These are phyloP conservation scores for Apostasia shenzhenica DNA, from an alignment of 106 monocot genomes.

Conservation along the genomic window DNA sequence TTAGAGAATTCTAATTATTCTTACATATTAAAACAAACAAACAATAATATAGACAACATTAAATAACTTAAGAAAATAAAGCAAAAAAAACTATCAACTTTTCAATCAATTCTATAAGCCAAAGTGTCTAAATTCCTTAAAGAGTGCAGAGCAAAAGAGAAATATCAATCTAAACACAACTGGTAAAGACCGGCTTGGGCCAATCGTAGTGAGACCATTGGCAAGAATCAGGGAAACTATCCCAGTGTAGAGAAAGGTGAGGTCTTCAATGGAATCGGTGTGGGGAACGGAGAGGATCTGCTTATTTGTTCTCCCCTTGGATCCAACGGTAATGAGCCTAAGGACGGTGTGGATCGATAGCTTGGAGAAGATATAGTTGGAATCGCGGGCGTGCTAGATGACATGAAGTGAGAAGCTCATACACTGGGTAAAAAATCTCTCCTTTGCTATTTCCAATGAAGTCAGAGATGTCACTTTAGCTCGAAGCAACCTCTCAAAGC, in stretches of 20 bases:
- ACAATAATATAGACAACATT: too few species aligned
- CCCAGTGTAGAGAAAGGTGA: conserved; percentile 42
- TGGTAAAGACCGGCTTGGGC: conserved; percentile 46
- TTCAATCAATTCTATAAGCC: conserved; percentile 1
- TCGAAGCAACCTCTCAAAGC: too few species aligned
- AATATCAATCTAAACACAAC: conserved; percentile 59
- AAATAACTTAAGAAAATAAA: too few species aligned
- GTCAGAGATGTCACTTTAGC: too few species aligned
- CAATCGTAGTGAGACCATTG: conserved; percentile 50
- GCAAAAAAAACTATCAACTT: too few species aligned
- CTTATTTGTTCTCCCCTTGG: conserved; percentile 31
- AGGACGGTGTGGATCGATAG: conserved; percentile 49
- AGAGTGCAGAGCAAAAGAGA: conserved; percentile 21
- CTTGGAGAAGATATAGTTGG: conserved; percentile 55
- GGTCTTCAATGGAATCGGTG: conserved; percentile 13
- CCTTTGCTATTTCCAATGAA: too few species aligned
- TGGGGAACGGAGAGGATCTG: conserved; percentile 37
- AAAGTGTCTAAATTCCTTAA: conserved; percentile 32
- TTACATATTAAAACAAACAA: too few species aligned
- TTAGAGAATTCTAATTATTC: too few species aligned
- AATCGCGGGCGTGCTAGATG: conserved; percentile 8
- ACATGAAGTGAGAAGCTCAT: conserved; percentile 46
- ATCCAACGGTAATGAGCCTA: conserved; percentile 42
- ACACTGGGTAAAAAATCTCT: conserved; percentile 2
- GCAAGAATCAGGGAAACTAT: conserved; percentile 36